phyloP scores from a whole-genome alignment of 768 basidiomycete species.

The Tephrocybe sp. region DNA sequence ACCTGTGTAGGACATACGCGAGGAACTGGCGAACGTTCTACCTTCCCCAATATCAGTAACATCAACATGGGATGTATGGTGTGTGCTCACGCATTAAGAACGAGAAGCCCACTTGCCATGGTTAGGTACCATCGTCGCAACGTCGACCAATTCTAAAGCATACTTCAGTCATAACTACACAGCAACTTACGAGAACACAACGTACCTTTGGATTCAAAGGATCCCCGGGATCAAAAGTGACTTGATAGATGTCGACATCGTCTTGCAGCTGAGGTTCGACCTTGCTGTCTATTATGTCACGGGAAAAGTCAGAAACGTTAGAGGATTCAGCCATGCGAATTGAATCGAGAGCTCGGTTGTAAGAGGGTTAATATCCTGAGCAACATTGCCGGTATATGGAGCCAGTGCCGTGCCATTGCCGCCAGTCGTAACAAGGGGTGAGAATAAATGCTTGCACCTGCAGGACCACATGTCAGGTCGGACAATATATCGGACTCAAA shows the following conservation, averaged over 20 bases:
- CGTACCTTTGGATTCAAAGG: constrained; percentile 46
- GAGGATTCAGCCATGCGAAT: constrained; percentile 5
- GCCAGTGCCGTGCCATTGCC: constrained; percentile 2
- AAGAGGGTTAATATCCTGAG: not conserved
- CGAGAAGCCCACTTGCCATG: constrained; percentile 44
- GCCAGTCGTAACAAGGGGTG: constrained; percentile 1
- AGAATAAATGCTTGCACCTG: not conserved
- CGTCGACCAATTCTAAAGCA: constrained; percentile 48
- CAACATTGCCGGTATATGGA: not conserved
- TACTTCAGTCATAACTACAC: not conserved
- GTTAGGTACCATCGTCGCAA: constrained; percentile 47
- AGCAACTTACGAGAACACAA: not conserved
- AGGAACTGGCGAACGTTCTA: constrained; percentile 66
- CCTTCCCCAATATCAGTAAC: not conserved
- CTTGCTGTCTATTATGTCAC: not conserved
- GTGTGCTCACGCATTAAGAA: constrained; percentile 50
- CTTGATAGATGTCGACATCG: constrained; percentile 31
- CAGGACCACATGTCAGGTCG: not conserved
- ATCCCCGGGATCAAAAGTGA: constrained; percentile 38
- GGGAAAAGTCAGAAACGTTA: constrained; percentile 4
- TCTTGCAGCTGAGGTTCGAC: constrained; percentile 6
- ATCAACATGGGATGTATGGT: too few species aligned
- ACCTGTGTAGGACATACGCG: constrained; percentile 32
- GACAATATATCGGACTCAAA: not conserved
- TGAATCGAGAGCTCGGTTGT: not conserved